Evolutionary conservation across 2,329 filamentous ascomycete species (phyloP).

Genomic region (Monosporascus sp.): DNA sequence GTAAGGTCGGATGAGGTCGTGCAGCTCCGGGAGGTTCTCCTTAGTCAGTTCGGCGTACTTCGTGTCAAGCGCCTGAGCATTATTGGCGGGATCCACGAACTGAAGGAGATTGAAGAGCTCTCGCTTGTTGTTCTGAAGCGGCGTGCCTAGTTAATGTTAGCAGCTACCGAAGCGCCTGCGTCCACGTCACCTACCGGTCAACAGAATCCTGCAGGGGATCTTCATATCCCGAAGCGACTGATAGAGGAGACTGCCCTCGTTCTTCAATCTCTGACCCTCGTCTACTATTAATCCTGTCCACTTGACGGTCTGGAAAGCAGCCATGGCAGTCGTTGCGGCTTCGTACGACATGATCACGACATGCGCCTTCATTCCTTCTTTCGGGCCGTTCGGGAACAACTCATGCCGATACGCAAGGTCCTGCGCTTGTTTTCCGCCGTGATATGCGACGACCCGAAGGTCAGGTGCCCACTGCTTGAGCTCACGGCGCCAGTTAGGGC

Average conservation of each 20-base stretch:
- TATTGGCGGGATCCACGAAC: conserved; percentile 70
- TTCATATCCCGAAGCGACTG: conserved; percentile 65
- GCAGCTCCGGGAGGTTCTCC: conserved; percentile 75
- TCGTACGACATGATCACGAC: conserved; percentile 95
- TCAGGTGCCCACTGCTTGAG: conserved; percentile 90
- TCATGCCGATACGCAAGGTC: conserved; percentile 77
- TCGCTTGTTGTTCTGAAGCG: conserved; percentile 89
- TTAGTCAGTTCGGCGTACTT: conserved; percentile 74
- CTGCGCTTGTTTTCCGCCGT: conserved; percentile 70
- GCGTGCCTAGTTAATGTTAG: conserved; percentile 51
- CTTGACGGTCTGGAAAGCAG: conserved; percentile 63
- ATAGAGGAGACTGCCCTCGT: conserved; percentile 81
- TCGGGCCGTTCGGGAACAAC: conserved; percentile 64
- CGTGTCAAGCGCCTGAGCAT: conserved; percentile 69
- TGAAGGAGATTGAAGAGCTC: conserved; percentile 97
- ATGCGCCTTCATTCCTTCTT: conserved; percentile 75
- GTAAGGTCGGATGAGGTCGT: conserved; percentile 73
- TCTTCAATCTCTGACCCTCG: conserved; percentile 93
- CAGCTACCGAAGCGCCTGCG: not conserved
- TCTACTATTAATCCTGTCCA: conserved; percentile 92
- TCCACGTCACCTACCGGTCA: conserved; percentile 54
- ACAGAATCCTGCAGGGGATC: conserved; percentile 75
- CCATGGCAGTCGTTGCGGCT: conserved; percentile 69
- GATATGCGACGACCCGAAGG: conserved; percentile 86
- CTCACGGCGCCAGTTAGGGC: conserved; percentile 95